Conservation (phyloP, 768 basidiomycete species). For the Rubroboletus pulcherrimus region DNA sequence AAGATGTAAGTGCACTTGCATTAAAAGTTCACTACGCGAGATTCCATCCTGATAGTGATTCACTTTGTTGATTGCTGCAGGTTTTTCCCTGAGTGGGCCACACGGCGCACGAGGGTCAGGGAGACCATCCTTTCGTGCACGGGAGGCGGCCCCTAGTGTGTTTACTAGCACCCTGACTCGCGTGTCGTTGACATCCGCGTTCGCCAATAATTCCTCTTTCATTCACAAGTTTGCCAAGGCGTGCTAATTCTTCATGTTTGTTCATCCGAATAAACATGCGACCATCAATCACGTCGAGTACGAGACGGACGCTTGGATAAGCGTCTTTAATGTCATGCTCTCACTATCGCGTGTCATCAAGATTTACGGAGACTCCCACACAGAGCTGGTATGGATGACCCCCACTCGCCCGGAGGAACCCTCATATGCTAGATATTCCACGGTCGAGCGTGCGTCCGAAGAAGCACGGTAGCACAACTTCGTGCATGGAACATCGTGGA, state of each 20-base stretch:
- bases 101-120: neutral
- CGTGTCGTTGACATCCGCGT: neutral
- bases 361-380: slow-evolving; percentile 54
- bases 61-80: neutral
- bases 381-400: neutral
- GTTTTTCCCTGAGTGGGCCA: neutral
- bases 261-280: slow-evolving; percentile 87
- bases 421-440: neutral
- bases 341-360: slow-evolving; percentile 87
- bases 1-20: neutral
- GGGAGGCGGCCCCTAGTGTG: neutral
- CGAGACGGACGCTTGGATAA: slow-evolving; percentile 96
- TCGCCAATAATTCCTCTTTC: slow-evolving; percentile 63
- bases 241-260: slow-evolving; percentile 87
- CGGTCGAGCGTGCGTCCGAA: neutral
- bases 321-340: slow-evolving; percentile 91
- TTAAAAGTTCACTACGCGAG: neutral
- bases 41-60: too few relatives aligned
- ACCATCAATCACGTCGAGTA: slow-evolving; percentile 86
- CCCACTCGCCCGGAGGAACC: neutral
- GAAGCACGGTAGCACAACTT: neutral
- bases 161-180: neutral
- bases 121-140: too few relatives aligned
- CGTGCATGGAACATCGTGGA: neutral
- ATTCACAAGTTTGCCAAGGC: slow-evolving; percentile 71